Evolutionary conservation across 2,329 filamentous ascomycete genomes (phyloP).

Genomic region (Trichoderma citrinoviride): DNA sequence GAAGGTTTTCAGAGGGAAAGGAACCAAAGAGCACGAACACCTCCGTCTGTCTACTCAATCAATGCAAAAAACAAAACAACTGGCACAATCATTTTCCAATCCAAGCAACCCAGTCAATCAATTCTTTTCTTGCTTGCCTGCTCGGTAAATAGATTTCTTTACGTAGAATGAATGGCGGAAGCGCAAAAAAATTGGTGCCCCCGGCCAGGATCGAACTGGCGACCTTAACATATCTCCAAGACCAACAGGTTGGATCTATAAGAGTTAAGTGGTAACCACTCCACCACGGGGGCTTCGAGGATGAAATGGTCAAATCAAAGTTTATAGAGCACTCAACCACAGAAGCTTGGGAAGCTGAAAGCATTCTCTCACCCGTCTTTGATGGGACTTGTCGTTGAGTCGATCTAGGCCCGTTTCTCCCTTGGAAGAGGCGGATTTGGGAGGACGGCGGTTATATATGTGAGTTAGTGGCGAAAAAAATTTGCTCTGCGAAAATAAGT

Average conservation of each 20-base stretch:
- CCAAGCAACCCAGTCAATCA: too few relatives aligned
- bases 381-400: neutral
- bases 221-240: constrained; percentile 22
- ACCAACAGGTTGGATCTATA: constrained; percentile 9
- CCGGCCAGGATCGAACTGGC: constrained; percentile 21
- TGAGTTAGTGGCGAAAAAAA: neutral
- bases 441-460: neutral
- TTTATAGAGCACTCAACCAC: neutral
- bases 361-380: neutral
- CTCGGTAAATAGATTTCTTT: too few relatives aligned
- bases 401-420: neutral
- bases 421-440: neutral
- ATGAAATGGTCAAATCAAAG: neutral
- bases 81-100: too few relatives aligned
- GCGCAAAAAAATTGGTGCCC: constrained; percentile 12
- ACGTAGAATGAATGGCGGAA: neutral
- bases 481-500: neutral
- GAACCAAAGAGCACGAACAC: too few relatives aligned
- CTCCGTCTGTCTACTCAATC: too few relatives aligned
- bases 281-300: constrained; percentile 17
- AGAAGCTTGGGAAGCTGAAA: neutral
- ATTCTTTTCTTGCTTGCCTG: neutral
- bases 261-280: constrained; percentile 22
- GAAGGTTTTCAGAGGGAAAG: too few relatives aligned
- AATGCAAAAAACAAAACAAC: too few relatives aligned